phyloP scores from a whole-genome alignment of 805 yeast species.

The Cyberlindnera japonica region DNA sequence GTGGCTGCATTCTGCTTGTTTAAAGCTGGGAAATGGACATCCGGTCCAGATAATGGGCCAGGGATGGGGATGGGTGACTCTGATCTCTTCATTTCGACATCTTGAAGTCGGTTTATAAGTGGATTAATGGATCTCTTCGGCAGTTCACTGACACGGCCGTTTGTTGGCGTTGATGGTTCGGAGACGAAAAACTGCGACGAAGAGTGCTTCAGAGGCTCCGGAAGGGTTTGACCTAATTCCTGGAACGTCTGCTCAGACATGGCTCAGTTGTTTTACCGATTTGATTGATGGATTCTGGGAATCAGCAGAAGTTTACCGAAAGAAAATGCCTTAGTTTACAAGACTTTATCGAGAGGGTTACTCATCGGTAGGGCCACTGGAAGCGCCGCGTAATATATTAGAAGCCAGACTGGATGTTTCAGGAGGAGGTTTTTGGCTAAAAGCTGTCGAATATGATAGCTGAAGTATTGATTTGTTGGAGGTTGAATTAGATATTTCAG shows the following conservation, averaged over 20 bases:
- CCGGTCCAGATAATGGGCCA: slow-evolving; percentile 40
- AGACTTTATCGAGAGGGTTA: too few relatives aligned
- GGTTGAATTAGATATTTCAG: too few relatives aligned
- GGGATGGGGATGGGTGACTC: slow-evolving; percentile 50
- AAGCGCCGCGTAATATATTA: too few relatives aligned
- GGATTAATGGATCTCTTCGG: slow-evolving; percentile 8
- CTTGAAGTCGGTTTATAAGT: slow-evolving; percentile 1
- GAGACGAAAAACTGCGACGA: slow-evolving; percentile 23
- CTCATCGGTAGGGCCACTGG: too few relatives aligned
- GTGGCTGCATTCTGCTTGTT: slow-evolving; percentile 57
- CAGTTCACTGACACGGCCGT: slow-evolving; percentile 2
- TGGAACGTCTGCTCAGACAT: slow-evolving; percentile 20
- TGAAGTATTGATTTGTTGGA: too few relatives aligned
- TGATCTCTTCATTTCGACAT: slow-evolving; percentile 10
- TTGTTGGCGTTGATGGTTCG: slow-evolving; percentile 8
- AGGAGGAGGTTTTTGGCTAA: too few relatives aligned
- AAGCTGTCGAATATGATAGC: too few relatives aligned
- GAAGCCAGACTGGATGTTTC: too few relatives aligned
- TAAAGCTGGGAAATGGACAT: slow-evolving; percentile 52
- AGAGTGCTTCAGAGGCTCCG: slow-evolving; percentile 26
- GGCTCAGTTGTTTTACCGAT: too few relatives aligned
- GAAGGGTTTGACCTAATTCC: slow-evolving; percentile 25
- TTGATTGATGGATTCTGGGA: too few relatives aligned
- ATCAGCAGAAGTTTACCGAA: too few relatives aligned
- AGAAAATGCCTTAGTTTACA: too few relatives aligned